Evolutionary conservation across 768 basidiomycete genomes (phyloP).

Genomic region (Lactarius sp.): DNA sequence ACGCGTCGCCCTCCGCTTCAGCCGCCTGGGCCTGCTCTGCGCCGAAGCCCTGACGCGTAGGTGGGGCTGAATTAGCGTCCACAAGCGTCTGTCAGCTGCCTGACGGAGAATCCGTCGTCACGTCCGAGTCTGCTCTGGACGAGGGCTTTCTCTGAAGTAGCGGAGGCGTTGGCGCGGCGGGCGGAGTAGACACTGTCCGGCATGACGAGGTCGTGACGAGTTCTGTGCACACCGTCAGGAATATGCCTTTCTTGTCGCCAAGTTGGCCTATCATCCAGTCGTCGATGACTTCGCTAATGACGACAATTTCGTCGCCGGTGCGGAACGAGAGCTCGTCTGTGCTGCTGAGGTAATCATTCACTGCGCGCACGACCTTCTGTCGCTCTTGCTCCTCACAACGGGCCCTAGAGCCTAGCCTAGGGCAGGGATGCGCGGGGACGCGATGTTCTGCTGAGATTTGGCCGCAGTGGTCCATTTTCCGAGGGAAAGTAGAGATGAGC

Average conservation of each 20-base stretch:
- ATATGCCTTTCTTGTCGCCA: conserved; percentile 44
- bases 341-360: conserved; percentile 66
- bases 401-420: conserved; percentile 39
- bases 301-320: conserved; percentile 67
- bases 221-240: no score
- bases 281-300: conserved; percentile 34
- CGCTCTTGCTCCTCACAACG: conserved; percentile 5
- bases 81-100: conserved; percentile 4
- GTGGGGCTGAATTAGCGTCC: conserved; percentile 36
- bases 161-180: conserved; percentile 11
- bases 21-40: no score
- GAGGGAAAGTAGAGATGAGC: conserved; percentile 22
- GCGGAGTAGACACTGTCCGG: conserved; percentile 1
- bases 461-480: conserved; percentile 15
- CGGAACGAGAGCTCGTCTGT: conserved; percentile 75
- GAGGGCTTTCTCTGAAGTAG: background rate
- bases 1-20: conserved; percentile 34
- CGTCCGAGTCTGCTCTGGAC: background rate
- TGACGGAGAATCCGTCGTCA: conserved; percentile 1
- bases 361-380: conserved; percentile 13
- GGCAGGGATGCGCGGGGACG: conserved; percentile 13
- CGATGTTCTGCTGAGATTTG: conserved; percentile 9
- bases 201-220: no score
- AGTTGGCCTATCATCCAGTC: conserved; percentile 86
- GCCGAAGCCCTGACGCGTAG: conserved; percentile 41